Percentiles rank a stretch among this genome's conserved stretches.
These are phyloP conservation scores for Yamadazyma spencermartinsiae DNA, from an alignment of 1,139 yeast species.

Conservation along the genomic window DNA sequence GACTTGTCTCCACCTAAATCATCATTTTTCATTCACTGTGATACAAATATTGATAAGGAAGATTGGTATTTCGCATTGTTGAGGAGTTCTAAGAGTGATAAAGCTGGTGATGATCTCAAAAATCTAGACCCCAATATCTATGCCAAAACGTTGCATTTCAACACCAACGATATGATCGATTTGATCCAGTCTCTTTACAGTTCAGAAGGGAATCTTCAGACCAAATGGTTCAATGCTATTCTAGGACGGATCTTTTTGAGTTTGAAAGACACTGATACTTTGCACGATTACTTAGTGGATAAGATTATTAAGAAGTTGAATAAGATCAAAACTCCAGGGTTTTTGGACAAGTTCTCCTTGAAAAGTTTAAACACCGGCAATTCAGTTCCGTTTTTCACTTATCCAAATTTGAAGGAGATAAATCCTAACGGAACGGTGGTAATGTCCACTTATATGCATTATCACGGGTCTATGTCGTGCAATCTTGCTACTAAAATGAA, in stretches of 20 bases:
- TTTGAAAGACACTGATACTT: constrained; percentile 65
- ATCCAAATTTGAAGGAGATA: constrained; percentile 67
- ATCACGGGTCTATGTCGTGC: constrained; percentile 71
- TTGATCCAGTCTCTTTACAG: constrained; percentile 77
- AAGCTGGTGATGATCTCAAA: neutral
- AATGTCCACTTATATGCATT: constrained; percentile 60
- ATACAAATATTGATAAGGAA: constrained; percentile 78
- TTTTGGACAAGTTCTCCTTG: constrained; percentile 78
- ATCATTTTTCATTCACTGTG: constrained; percentile 74
- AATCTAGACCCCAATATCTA: constrained; percentile 27
- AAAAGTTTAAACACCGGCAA: constrained; percentile 73
- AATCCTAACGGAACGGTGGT: constrained; percentile 82
- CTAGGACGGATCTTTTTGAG: constrained; percentile 80
- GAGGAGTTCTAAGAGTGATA: constrained; percentile 57
- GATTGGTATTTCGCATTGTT: constrained; percentile 88
- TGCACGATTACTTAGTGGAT: constrained; percentile 56
- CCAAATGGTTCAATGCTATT: constrained; percentile 89
- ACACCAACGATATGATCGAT: constrained; percentile 68
- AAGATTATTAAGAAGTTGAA: constrained; percentile 71
- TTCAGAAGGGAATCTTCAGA: constrained; percentile 77
- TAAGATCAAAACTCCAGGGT: constrained; percentile 83
- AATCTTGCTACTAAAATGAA: constrained; percentile 79
- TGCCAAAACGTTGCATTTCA: constrained; percentile 75
- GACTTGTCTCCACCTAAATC: constrained; percentile 45
- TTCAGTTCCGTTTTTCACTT: constrained; percentile 77